Evolutionary conservation across 257 asterid species (phyloP), one percentile per base, ranked within the genome.

Genomic region (Solanum medicagineum): DNA sequence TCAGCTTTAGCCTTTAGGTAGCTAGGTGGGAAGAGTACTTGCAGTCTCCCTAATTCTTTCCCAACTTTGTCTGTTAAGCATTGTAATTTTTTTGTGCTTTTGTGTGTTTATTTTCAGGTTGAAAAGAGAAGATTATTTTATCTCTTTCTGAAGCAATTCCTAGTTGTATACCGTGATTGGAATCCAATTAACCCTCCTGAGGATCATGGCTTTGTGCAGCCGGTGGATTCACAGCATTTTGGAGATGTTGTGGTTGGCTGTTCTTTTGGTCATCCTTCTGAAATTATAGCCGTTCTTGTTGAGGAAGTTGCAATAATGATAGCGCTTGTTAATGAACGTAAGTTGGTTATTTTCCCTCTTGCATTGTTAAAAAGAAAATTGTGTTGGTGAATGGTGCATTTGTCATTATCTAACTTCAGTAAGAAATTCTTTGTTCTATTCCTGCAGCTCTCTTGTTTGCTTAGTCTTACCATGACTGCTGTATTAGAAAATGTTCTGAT

Each of bases 181-280:
- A 93, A 90, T 82, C 99, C 99, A 12, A 82, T 88, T 85, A 89
- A 92, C 90, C 83, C 87, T 88, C 89, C 92, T 26, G 92, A 89
- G 88, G 94, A 89, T 86, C 85, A 86, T 86, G 83, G 82, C 55
- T n/a, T 84, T 57, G 59, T 83, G 81, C 84, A 87, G 69, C 85
- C 91, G 57, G 69, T 66, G 81, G 82, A 88, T 80, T 86, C 88
- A 7, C 92, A 87, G 87, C 86, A 83, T 86, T 80, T 86, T 86
- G 89, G 89, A 57, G 91, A 92, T 85, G 92, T 88, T 86, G 95
- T 93, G 90, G 90, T 92, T 86, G 99, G 98, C 87, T 96, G 99
- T 90, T 87, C 90, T 86, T 88, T 91, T 89, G 98, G 99, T 68
- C 99, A 96, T 85, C 99, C 99, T 86, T 84, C 93, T 89, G 98